Conservation (phyloP, 2,329 filamentous ascomycete species). For the Penicillium sp. region DNA sequence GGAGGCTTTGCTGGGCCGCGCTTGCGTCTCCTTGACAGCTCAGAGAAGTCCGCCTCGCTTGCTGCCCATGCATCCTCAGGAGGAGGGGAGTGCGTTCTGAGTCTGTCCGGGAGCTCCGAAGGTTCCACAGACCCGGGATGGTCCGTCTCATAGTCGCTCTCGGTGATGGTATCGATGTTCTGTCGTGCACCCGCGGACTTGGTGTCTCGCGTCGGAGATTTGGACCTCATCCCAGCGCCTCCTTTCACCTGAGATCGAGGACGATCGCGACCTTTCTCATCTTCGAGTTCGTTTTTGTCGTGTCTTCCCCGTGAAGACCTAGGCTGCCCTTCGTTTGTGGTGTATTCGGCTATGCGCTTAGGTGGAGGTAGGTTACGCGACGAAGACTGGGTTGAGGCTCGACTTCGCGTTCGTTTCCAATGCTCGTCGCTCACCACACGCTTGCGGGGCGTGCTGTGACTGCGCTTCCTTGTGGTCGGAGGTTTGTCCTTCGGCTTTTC, state of each 20-base stretch:
- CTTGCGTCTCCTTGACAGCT: slow-evolving; percentile 35
- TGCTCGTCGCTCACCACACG: slow-evolving; percentile 90
- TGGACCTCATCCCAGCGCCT: slow-evolving; percentile 23
- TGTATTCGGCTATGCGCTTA: slow-evolving; percentile 44
- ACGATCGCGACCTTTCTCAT: slow-evolving; percentile 19
- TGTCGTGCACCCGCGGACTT: slow-evolving; percentile 16
- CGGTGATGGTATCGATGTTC: slow-evolving; percentile 17
- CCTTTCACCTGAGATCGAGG: slow-evolving; percentile 27
- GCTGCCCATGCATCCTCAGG: slow-evolving; percentile 33
- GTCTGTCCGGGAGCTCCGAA: slow-evolving; percentile 21
- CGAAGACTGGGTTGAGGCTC: slow-evolving; percentile 40
- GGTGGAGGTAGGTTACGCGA: slow-evolving; percentile 39
- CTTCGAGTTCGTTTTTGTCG: slow-evolving; percentile 26
- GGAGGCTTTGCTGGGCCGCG: slow-evolving; percentile 33
- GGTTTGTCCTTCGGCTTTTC: slow-evolving; percentile 14
- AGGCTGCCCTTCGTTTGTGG: slow-evolving; percentile 29
- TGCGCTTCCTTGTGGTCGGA: slow-evolving; percentile 32
- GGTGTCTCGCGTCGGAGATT: slow-evolving; percentile 23
- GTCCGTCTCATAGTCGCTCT: slow-evolving; percentile 21
- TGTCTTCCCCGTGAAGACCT: slow-evolving; percentile 26
- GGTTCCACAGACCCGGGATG: slow-evolving; percentile 21
- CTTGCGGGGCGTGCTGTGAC: slow-evolving; percentile 73
- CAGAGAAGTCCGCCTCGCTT: slow-evolving; percentile 41
- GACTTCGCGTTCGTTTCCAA: slow-evolving; percentile 60
- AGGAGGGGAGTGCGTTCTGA: slow-evolving; percentile 25